Percentiles rank a stretch among this genome's conserved stretches.
These are phyloP conservation scores for Erucastrum elatum DNA, from an alignment of 345 rosid species.

Conservation along the genomic window DNA sequence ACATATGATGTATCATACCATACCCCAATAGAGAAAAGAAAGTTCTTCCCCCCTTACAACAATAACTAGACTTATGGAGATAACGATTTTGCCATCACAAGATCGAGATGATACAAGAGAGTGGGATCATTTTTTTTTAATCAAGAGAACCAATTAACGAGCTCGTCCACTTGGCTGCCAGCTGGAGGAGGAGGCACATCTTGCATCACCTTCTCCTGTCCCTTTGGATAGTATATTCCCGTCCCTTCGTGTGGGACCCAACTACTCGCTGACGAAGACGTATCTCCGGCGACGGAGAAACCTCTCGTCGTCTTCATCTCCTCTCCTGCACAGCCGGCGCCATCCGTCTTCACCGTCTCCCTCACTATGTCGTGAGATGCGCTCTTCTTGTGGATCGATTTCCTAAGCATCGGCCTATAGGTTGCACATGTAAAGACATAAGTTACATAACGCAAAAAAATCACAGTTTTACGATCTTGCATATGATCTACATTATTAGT, in stretches of 20 bases:
- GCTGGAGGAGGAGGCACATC: constrained; percentile 45
- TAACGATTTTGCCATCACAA: not conserved
- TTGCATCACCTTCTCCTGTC: constrained; percentile 43
- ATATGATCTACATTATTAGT: not conserved
- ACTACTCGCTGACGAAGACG: constrained; percentile 21
- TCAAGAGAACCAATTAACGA: constrained; percentile 41
- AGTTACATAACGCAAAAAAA: not conserved
- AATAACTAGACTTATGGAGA: not conserved
- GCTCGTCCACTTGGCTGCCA: constrained; percentile 37
- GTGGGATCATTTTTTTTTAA: not conserved
- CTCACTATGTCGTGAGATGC: constrained; percentile 38
- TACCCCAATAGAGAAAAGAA: not conserved
- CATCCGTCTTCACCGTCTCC: constrained; percentile 38
- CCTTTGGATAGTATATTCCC: constrained; percentile 47
- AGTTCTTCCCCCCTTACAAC: not conserved
- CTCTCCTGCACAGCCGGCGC: constrained; percentile 14
- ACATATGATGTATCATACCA: constrained; percentile 9
- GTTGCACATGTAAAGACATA: constrained; percentile 2
- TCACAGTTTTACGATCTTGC: not conserved
- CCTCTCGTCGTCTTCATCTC: constrained; percentile 30
- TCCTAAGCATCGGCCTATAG: constrained; percentile 40
- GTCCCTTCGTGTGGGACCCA: constrained; percentile 45
- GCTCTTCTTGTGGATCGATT: constrained; percentile 39
- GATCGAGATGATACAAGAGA: not conserved
- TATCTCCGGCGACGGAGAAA: constrained; percentile 27